Evolutionary conservation across 2,329 filamentous ascomycete genomes (phyloP), one percentile per base, ranked within the genome.

Genomic region (Colletotrichum sp.): DNA sequence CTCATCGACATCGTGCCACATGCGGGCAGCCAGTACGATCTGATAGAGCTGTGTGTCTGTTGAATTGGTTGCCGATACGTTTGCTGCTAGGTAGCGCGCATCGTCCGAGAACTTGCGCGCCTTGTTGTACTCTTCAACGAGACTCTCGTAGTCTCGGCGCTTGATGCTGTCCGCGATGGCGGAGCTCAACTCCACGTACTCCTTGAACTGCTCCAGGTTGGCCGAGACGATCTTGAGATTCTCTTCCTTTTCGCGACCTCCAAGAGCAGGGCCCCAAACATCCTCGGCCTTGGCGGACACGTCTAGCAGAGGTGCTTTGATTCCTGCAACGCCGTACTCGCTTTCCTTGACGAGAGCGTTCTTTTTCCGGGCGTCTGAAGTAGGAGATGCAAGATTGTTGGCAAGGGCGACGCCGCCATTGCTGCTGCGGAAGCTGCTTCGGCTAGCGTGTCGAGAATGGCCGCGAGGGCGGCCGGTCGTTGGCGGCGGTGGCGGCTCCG

Each of bases 261-360:
- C 95, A 49, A 99, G 86, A 2, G 97, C 96, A 3, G 97, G 97
- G 0, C 97, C 97, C 96, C 98, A 99, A 10, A 99, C 95, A 81
- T 99, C 97, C 84, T 99, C 96, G 0, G 96, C 97, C 84, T 98
- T 98, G 76, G 96, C 94, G 1, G 95, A 95, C 13, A 98, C 95
- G 80, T 99, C 97, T 12, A 97, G 89, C 71, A 99, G 88, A 21
- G 97, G 96, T 2, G 90, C 91, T 82, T 98, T 98, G 84, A 99
- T 98, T 13, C 95, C 96, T 81, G 94, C 88, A 9, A 98, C 93
- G 68, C 96, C 96, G 81, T 96, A 98, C 81, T 98, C 96, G 80
- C 95, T 98, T 86, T 98, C 96, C 84, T 98, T 98, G 52, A 94
- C 90, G 63, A 99, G 88, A 1, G 97, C 96, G 83, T 98, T 98